A percentile compares a stretch with the other conserved stretches of the same genome.
These are phyloP conservation scores for Brettanomyces custersianus DNA, from an alignment of 805 yeast genomes.

Conservation along the genomic window DNA sequence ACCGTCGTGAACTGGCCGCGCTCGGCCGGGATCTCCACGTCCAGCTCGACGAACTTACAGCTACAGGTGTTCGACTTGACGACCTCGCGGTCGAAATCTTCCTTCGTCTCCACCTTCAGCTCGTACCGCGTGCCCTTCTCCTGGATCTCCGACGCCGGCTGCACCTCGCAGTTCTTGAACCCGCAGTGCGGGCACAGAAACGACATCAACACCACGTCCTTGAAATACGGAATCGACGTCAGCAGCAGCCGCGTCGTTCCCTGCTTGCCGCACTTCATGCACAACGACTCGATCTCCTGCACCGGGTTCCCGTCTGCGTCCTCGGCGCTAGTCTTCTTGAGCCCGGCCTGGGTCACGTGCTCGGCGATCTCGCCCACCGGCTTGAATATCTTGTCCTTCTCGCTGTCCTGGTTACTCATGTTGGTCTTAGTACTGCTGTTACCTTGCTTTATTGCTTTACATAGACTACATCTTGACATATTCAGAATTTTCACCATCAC, in stretches of 20 bases:
- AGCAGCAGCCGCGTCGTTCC: slow-evolving; percentile 79
- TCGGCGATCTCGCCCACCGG: slow-evolving; percentile 56
- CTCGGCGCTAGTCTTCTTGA: slow-evolving; percentile 62
- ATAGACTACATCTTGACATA: no score
- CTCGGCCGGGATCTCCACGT: slow-evolving; percentile 91
- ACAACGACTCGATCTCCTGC: slow-evolving; percentile 87
- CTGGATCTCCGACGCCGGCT: slow-evolving; percentile 90
- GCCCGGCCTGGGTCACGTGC: slow-evolving; percentile 27
- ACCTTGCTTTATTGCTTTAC: no score
- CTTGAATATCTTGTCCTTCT: slow-evolving; percentile 40
- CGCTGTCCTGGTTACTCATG: no score
- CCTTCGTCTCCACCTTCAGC: slow-evolving; percentile 54
- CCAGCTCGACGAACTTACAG: slow-evolving; percentile 74
- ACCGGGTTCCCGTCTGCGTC: slow-evolving; percentile 91
- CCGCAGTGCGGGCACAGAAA: slow-evolving; percentile 95
- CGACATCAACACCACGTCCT: slow-evolving; percentile 89
- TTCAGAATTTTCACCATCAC: no score
- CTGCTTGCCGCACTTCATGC: slow-evolving; percentile 88
- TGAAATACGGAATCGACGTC: slow-evolving; percentile 85
- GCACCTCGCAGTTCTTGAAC: slow-evolving; percentile 83
- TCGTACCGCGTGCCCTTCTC: slow-evolving; percentile 76
- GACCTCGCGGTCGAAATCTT: slow-evolving; percentile 83
- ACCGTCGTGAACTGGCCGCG: slow-evolving; percentile 88
- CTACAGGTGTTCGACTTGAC: slow-evolving; percentile 84
- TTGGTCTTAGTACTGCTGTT: slow-evolving; percentile 4